These are phyloP conservation scores for Mariannaea elegans DNA, from an alignment of 2,329 filamentous ascomycete genomes.

Conservation along the genomic window DNA sequence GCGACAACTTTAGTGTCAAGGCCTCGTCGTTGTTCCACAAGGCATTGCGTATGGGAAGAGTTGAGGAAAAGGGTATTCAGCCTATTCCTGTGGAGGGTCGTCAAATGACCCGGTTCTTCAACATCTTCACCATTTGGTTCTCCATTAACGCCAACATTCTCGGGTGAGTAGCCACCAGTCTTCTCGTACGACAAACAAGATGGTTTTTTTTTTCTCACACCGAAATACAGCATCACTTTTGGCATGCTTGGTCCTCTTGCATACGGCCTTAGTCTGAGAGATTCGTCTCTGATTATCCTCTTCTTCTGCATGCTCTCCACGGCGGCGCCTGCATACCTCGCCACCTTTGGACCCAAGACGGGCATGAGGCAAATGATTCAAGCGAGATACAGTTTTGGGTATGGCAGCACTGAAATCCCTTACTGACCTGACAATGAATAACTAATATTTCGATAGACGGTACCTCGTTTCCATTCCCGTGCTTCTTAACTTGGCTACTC, in stretches of 20 bases:
- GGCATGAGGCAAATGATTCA: constrained; percentile 74
- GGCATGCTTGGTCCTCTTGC: constrained; percentile 68
- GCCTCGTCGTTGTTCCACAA: constrained; percentile 42
- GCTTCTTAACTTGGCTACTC: constrained; percentile 68
- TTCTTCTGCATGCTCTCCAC: constrained; percentile 69
- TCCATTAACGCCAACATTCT: constrained; percentile 59
- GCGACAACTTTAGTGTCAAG: constrained; percentile 40
- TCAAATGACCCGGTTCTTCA: constrained; percentile 51
- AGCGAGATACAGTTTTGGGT: constrained; percentile 70
- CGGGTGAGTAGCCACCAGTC: constrained; percentile 42
- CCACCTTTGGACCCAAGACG: constrained; percentile 67
- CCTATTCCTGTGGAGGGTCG: constrained; percentile 54
- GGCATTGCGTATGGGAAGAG: constrained; percentile 47
- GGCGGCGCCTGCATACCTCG: constrained; percentile 63
- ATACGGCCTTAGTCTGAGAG: constrained; percentile 64
- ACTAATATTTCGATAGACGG: constrained; percentile 44
- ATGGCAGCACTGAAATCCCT: constrained; percentile 10
- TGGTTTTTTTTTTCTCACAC: constrained; percentile 14
- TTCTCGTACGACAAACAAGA: neutral
- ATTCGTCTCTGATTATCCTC: constrained; percentile 66
- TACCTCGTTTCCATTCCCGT: constrained; percentile 69
- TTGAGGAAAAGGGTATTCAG: constrained; percentile 55
- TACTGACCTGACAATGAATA: neutral
- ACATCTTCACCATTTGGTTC: constrained; percentile 59
- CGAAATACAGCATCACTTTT: constrained; percentile 61